Conservation (phyloP, 441 rosid genomes). For the Eruca vesicaria region DNA sequence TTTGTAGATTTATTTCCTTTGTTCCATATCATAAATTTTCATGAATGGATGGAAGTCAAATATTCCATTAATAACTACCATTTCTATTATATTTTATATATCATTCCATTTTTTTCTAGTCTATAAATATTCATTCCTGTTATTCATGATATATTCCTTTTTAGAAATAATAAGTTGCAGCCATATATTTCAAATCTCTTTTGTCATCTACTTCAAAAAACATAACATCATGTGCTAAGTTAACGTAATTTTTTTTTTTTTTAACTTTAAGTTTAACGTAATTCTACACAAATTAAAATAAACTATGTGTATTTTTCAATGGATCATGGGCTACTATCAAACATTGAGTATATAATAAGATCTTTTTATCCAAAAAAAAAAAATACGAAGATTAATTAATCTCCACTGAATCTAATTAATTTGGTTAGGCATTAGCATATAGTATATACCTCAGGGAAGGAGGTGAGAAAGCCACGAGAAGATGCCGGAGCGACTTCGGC, state of each 20-base stretch:
- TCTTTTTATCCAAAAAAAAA: background rate
- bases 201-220: background rate
- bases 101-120: background rate
- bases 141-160: background rate
- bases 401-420: background rate
- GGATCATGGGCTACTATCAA: background rate
- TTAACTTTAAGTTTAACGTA: background rate
- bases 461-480: slow-evolving; percentile 83
- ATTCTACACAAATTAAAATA: background rate
- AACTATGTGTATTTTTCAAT: background rate
- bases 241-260: background rate
- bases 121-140: background rate
- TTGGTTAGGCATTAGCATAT: background rate
- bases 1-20: background rate
- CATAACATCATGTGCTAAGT: background rate
- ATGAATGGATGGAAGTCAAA: background rate
- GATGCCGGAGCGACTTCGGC: slow-evolving; percentile 90
- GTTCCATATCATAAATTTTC: background rate
- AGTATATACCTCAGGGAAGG: slow-evolving; percentile 68
- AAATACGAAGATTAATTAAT: background rate
- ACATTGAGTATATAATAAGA: background rate
- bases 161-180: background rate
- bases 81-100: background rate
- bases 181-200: background rate
- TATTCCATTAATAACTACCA: background rate